These are phyloP conservation scores for Naganishia vaughanmartiniae DNA, from an alignment of 768 basidiomycete species.

Conservation along the genomic window DNA sequence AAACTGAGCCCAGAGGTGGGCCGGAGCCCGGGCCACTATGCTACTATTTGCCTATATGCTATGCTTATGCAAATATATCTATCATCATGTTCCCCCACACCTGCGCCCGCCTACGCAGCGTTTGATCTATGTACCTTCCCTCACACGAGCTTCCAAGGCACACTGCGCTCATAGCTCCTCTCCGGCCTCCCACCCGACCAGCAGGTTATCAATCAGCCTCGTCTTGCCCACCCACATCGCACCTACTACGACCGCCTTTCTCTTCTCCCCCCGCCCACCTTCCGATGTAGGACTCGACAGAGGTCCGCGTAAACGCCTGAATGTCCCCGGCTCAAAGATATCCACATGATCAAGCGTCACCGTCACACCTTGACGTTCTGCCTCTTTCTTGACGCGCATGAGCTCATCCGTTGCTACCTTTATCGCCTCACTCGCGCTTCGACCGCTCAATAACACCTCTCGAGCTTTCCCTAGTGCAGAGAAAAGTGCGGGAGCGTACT, in stretches of 20 bases:
- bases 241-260: slow-evolving; percentile 74
- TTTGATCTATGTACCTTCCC: not conserved
- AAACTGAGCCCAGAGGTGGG: no score
- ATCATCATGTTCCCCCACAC: not conserved
- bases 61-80: not conserved
- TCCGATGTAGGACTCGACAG: not conserved
- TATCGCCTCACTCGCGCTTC: slow-evolving; percentile 35
- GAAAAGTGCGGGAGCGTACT: slow-evolving; percentile 67
- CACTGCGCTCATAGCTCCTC: not conserved
- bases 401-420: slow-evolving; percentile 38
- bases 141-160: not conserved
- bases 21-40: no score
- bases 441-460: slow-evolving; percentile 35
- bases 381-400: slow-evolving; percentile 21
- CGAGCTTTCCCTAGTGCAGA: slow-evolving; percentile 66
- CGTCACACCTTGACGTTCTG: slow-evolving; percentile 54
- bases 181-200: slow-evolving; percentile 59
- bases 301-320: slow-evolving; percentile 60
- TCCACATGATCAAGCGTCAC: slow-evolving; percentile 79
- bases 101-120: slow-evolving; percentile 1
- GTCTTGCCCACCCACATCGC: slow-evolving; percentile 83
- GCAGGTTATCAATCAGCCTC: slow-evolving; percentile 86
- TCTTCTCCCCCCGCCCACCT: slow-evolving; percentile 40
- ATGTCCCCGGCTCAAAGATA: slow-evolving; percentile 76
- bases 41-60: no score